Percentiles rank a stretch among this genome's conserved stretches.
Conservation (phyloP, 2,329 filamentous ascomycete genomes). For the Plectosphaerella cucumerina region DNA sequence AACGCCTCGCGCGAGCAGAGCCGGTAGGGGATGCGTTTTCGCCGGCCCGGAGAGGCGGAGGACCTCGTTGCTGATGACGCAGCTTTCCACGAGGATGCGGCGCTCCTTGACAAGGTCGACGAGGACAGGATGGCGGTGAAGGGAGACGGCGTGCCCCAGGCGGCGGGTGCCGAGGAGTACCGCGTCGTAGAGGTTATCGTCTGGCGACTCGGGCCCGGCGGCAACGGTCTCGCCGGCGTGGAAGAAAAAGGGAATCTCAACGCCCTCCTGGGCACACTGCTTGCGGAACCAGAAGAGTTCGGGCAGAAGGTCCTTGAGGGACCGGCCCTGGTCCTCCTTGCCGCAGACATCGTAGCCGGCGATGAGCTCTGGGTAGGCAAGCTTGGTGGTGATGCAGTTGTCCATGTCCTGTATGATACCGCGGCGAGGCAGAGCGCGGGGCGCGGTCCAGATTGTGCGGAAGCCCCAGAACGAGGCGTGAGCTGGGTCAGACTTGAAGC, state of each 20-base stretch:
- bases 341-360: slow-evolving; percentile 83
- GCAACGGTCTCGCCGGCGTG: slow-evolving; percentile 79
- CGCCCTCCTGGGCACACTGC: slow-evolving; percentile 64
- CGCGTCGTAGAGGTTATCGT: slow-evolving; percentile 70
- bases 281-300: slow-evolving; percentile 85
- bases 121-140: slow-evolving; percentile 80
- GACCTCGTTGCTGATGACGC: slow-evolving; percentile 72
- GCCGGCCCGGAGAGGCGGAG: slow-evolving; percentile 67
- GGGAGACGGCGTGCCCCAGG: slow-evolving; percentile 75
- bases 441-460: slow-evolving; percentile 72
- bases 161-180: slow-evolving; percentile 73
- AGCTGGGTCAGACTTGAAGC: slow-evolving; percentile 57
- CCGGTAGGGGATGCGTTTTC: slow-evolving; percentile 69
- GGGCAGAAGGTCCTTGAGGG: slow-evolving; percentile 67
- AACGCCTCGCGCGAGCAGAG: slow-evolving; percentile 72
- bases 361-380: slow-evolving; percentile 67
- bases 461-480: slow-evolving; percentile 70
- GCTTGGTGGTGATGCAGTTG: slow-evolving; percentile 71
- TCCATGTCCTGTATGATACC: slow-evolving; percentile 74
- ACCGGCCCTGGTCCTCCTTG: slow-evolving; percentile 69
- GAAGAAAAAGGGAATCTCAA: slow-evolving; percentile 84
- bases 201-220: slow-evolving; percentile 8
- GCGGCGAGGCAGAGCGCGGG: slow-evolving; percentile 58
- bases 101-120: slow-evolving; percentile 78
- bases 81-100: slow-evolving; percentile 75